Evolutionary conservation across 345 rosid genomes (phyloP).

Genomic region (Sonneratia caseolaris): DNA sequence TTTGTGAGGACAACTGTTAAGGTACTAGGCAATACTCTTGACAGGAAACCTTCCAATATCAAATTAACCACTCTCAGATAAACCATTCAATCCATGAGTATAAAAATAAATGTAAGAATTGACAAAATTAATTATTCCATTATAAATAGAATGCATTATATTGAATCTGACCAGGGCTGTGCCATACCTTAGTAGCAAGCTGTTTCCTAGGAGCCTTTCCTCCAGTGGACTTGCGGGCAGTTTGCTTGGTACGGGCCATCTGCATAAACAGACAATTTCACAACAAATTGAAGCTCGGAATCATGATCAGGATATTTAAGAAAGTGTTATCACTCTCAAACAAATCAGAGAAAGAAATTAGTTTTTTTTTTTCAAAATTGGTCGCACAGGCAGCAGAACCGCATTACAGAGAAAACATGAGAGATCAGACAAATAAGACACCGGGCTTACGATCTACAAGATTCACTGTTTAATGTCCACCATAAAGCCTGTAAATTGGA

Average conservation of each 20-base stretch:
- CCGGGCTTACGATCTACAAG: too few relatives aligned
- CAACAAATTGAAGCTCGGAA: neutral
- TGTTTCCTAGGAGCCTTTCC: constrained; percentile 98
- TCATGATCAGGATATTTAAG: too few relatives aligned
- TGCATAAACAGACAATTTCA: constrained; percentile 4
- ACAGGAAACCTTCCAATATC: neutral
- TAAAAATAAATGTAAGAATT: too few relatives aligned
- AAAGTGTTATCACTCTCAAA: neutral
- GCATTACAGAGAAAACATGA: too few relatives aligned
- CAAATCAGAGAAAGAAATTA: neutral
- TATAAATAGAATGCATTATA: too few relatives aligned
- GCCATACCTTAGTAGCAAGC: constrained; percentile 71
- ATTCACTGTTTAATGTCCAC: too few relatives aligned
- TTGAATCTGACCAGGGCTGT: too few relatives aligned
- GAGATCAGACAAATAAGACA: neutral
- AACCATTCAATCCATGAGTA: neutral
- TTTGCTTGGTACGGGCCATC: constrained; percentile 96
- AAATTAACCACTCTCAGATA: neutral
- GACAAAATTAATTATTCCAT: too few relatives aligned
- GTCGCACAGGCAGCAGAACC: neutral
- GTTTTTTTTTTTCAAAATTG: too few relatives aligned
- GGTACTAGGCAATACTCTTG: neutral
- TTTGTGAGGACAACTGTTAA: accelerated
- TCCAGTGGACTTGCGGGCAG: constrained; percentile 93
- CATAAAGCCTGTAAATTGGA: neutral